Conservation (phyloP, 257 asterid species). For the Ligustrum vulgare region DNA sequence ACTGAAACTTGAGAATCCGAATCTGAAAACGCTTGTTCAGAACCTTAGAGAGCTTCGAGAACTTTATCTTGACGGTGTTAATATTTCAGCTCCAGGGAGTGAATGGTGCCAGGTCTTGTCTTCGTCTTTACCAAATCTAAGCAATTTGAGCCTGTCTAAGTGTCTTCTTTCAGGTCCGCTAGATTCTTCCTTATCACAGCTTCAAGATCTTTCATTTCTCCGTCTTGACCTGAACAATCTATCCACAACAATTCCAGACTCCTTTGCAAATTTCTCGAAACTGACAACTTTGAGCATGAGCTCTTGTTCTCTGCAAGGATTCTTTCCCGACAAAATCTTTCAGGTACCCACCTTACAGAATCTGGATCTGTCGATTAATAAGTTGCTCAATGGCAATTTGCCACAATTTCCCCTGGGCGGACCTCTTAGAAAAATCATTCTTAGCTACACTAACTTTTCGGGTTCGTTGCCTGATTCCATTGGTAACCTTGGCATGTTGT, state of each 20-base stretch:
- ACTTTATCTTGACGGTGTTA: constrained; percentile 33
- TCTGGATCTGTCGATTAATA: constrained; percentile 11
- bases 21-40: constrained; percentile 23
- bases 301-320: constrained; percentile 12
- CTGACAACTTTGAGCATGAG: constrained; percentile 15
- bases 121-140: constrained; percentile 30
- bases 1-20: constrained; percentile 22
- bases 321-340: constrained; percentile 13
- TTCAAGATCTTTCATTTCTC: neutral
- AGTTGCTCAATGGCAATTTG: neutral
- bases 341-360: constrained; percentile 2
- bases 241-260: constrained; percentile 3
- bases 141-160: constrained; percentile 23
- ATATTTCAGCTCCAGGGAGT: constrained; percentile 23
- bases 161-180: constrained; percentile 31
- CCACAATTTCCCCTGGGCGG: constrained; percentile 9
- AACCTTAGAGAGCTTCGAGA: constrained; percentile 25
- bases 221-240: constrained; percentile 9
- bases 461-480: constrained; percentile 22
- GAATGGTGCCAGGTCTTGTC: constrained; percentile 28
- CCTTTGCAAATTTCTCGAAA: constrained; percentile 17
- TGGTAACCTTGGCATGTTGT: constrained; percentile 17
- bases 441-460: constrained; percentile 21
- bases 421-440: constrained; percentile 3
- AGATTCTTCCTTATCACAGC: constrained; percentile 16